A percentile compares a stretch with the other conserved stretches of the same genome.
phyloP scores from a whole-genome alignment of 768 basidiomycete species.

The Hirschioporus abietinus region DNA sequence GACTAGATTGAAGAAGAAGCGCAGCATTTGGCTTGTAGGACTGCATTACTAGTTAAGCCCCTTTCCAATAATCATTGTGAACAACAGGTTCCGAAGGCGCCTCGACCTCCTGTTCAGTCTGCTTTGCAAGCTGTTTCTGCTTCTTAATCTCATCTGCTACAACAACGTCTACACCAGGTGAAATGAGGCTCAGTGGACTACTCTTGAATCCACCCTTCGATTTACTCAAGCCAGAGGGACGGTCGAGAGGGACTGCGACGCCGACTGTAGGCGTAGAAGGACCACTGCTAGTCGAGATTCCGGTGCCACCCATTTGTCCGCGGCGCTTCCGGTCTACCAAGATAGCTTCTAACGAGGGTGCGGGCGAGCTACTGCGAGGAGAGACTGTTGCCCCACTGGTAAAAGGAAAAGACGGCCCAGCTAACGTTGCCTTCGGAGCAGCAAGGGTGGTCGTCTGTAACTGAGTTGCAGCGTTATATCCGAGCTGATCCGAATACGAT shows the following conservation, averaged over 20 bases:
- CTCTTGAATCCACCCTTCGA: not conserved
- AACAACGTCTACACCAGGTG: not conserved
- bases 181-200: not conserved
- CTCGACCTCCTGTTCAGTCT: not conserved
- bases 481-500: not conserved
- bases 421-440: slow-evolving; percentile 7
- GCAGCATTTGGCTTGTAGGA: too few species aligned
- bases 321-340: slow-evolving; percentile 63
- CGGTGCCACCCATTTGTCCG: slow-evolving; percentile 10
- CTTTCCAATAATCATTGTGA: not conserved
- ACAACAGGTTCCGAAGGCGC: not conserved
- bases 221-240: not conserved
- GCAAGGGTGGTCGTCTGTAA: slow-evolving; percentile 1
- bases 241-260: not conserved
- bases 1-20: too few species aligned
- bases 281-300: not conserved
- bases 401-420: slow-evolving; percentile 8
- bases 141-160: not conserved
- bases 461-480: not conserved
- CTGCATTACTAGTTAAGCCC: not conserved
- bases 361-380: slow-evolving; percentile 40
- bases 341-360: slow-evolving; percentile 60
- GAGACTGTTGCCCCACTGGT: slow-evolving; percentile 3
- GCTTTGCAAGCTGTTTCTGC: not conserved
- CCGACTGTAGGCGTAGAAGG: not conserved